phyloP scores from a whole-genome alignment of 2,329 filamentous ascomycete species.

The Parasarocladium wereldwijsianum region DNA sequence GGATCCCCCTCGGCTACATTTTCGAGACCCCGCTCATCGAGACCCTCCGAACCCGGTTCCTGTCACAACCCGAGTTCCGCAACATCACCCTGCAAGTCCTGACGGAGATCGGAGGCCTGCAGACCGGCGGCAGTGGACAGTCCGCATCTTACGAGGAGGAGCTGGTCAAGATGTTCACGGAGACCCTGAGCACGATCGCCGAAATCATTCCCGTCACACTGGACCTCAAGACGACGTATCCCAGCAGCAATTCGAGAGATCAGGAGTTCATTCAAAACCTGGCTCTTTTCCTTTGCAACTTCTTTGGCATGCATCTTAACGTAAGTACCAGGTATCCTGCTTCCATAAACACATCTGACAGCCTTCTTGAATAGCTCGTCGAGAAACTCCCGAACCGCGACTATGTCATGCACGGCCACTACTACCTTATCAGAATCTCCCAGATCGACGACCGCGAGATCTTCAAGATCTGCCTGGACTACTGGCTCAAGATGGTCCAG shows the following conservation, averaged over 20 bases:
- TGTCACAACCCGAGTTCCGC: constrained; percentile 87
- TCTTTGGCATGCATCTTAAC: constrained; percentile 84
- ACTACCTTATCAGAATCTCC: constrained; percentile 94
- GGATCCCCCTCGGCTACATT: constrained; percentile 97
- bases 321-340: constrained; percentile 29
- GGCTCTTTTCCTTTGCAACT: constrained; percentile 90
- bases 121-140: constrained; percentile 58
- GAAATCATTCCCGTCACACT: constrained; percentile 84
- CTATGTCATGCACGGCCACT: constrained; percentile 89
- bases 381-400: constrained; percentile 93
- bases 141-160: constrained; percentile 79
- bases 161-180: constrained; percentile 95
- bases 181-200: constrained; percentile 82
- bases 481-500: constrained; percentile 97
- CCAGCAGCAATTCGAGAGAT: constrained; percentile 78
- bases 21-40: constrained; percentile 97
- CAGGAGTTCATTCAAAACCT: constrained; percentile 98
- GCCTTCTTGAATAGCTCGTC: constrained; percentile 46
- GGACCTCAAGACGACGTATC: constrained; percentile 83
- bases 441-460: constrained; percentile 98
- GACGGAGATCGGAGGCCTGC: constrained; percentile 90
- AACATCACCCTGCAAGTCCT: constrained; percentile 94
- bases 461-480: constrained; percentile 98
- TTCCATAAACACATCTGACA: not conserved
- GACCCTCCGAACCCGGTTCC: constrained; percentile 79